These are phyloP conservation scores for Quillaja saponaria DNA, from an alignment of 306 rosid genomes.

Conservation along the genomic window DNA sequence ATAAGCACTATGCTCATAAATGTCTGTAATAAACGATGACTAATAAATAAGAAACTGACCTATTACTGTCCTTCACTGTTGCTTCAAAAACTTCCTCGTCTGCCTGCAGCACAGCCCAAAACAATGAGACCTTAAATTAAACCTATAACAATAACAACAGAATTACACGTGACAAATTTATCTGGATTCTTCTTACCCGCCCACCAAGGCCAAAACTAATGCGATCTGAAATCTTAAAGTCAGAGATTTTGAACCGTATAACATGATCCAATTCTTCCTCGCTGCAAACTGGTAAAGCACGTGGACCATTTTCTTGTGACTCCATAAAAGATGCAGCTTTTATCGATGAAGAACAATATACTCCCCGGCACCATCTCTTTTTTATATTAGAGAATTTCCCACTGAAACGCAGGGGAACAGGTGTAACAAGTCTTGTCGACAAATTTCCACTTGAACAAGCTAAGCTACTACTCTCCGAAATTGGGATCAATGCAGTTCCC, in stretches of 20 bases:
- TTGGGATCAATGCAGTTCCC: constrained; percentile 50
- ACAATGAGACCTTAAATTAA: constrained; percentile 31
- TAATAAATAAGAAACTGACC: constrained; percentile 55
- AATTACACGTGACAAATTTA: constrained; percentile 17
- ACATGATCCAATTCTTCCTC: constrained; percentile 90
- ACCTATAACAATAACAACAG: constrained; percentile 5
- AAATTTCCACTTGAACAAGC: constrained; percentile 49
- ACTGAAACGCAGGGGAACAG: constrained; percentile 40
- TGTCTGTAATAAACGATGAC: constrained; percentile 18
- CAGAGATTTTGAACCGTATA: constrained; percentile 73
- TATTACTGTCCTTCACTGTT: constrained; percentile 57
- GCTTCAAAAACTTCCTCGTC: constrained; percentile 88
- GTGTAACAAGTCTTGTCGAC: constrained; percentile 58
- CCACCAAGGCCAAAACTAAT: constrained; percentile 93
- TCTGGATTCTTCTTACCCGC: constrained; percentile 61
- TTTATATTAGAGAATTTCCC: constrained; percentile 35
- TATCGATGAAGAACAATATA: constrained; percentile 49
- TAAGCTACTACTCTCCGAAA: constrained; percentile 45
- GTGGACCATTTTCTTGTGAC: constrained; percentile 42
- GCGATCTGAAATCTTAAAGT: constrained; percentile 60
- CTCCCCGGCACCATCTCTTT: constrained; percentile 36
- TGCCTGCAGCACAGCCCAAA: constrained; percentile 59
- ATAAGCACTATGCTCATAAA: constrained; percentile 30
- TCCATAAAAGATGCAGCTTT: constrained; percentile 48
- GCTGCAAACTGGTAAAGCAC: constrained; percentile 35